phyloP scores from a whole-genome alignment of 2,329 filamentous ascomycete species.

The Cercospora brassicicola region DNA sequence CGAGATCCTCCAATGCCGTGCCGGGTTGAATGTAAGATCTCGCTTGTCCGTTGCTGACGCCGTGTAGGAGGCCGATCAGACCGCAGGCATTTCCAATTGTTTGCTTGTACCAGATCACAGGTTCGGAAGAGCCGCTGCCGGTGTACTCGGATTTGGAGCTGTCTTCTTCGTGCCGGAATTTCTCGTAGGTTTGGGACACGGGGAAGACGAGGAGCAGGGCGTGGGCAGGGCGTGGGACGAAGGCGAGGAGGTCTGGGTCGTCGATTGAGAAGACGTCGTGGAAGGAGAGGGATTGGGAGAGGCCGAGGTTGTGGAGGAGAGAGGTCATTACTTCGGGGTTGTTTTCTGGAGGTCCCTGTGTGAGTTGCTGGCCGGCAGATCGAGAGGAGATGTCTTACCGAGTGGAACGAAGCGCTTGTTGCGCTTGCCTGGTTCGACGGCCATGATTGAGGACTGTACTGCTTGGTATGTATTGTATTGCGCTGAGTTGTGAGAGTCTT shows the following conservation, averaged over 20 bases:
- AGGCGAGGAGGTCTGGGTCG: conserved; percentile 78
- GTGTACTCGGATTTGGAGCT: conserved; percentile 61
- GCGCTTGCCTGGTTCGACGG: conserved; percentile 9
- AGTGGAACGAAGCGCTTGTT: conserved; percentile 19
- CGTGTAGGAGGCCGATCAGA: conserved; percentile 83
- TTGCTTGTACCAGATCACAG: conserved; percentile 91
- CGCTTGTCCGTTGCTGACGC: conserved; percentile 73
- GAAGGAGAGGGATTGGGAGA: conserved; percentile 73
- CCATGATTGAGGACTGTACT: neutral
- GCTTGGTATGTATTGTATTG: neutral
- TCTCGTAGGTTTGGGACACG: conserved; percentile 75
- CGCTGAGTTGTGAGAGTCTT: neutral
- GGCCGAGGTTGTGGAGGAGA: conserved; percentile 79
- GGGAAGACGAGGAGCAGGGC: conserved; percentile 93
- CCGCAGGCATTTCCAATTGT: conserved; percentile 94
- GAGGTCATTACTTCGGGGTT: conserved; percentile 87
- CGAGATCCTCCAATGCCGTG: conserved; percentile 63
- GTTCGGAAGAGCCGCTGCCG: conserved; percentile 67
- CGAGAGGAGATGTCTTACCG: conserved; percentile 37
- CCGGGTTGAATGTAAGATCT: conserved; percentile 58
- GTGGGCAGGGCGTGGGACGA: conserved; percentile 83
- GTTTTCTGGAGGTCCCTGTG: conserved; percentile 51
- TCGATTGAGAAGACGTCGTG: conserved; percentile 91
- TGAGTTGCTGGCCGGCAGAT: neutral
- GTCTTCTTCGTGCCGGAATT: conserved; percentile 73